phyloP scores from a whole-genome alignment of 306 rosid genomes.

The Hippophae tibetana region DNA sequence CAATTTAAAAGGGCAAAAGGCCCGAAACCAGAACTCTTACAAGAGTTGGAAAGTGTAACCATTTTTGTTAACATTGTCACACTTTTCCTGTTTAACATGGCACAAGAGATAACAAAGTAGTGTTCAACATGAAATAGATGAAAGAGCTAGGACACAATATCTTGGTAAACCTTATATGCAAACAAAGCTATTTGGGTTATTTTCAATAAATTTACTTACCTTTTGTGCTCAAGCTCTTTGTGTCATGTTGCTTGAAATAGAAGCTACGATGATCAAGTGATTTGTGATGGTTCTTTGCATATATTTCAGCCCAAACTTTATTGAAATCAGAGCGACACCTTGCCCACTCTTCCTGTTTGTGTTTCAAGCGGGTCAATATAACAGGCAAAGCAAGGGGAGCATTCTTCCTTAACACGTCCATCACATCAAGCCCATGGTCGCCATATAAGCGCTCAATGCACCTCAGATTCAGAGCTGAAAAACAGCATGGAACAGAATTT shows the following conservation, averaged over 20 bases:
- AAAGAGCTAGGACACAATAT: no score
- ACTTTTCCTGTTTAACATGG: no score
- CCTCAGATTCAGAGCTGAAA: slow-evolving; percentile 75
- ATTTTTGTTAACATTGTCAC: no score
- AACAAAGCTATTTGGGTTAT: no score
- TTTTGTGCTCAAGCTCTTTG: slow-evolving; percentile 89
- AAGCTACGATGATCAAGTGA: slow-evolving; percentile 99
- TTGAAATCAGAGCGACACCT: slow-evolving; percentile 85
- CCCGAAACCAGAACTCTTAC: no score
- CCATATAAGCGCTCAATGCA: slow-evolving; percentile 95
- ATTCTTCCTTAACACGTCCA: slow-evolving; percentile 88
- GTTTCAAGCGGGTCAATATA: slow-evolving; percentile 85
- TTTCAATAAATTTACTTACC: slow-evolving; percentile 27
- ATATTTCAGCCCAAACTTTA: slow-evolving; percentile 98
- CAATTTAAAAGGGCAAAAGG: no score
- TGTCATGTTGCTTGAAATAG: slow-evolving; percentile 97
- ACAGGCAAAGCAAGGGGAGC: slow-evolving; percentile 86
- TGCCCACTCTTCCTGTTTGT: slow-evolving; percentile 98
- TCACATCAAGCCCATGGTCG: slow-evolving; percentile 96
- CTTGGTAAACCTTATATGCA: no score
- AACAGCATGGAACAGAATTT: slow-evolving; percentile 12
- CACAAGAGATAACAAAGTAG: no score
- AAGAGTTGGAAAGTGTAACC: no score
- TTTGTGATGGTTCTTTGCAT: slow-evolving; percentile 91
- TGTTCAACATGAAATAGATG: no score